These are phyloP conservation scores for Trichophyton rubrum DNA, from an alignment of 2,329 filamentous ascomycete genomes.

Conservation along the genomic window DNA sequence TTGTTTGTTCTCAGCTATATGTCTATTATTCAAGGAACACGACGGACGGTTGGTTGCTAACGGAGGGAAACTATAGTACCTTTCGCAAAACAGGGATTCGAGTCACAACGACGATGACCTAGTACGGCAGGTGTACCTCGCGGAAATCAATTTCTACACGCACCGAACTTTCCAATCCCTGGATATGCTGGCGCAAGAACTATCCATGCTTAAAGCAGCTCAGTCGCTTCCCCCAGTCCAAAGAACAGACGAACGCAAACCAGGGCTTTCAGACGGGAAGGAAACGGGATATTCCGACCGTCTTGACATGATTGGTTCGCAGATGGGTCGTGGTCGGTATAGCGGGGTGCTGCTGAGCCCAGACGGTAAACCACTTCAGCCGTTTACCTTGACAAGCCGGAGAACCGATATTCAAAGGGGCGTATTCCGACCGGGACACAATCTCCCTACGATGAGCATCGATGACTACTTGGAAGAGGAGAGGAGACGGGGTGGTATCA, in stretches of 20 bases:
- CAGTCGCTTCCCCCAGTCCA: conserved; percentile 33
- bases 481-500: conserved; percentile 67
- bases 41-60: conserved; percentile 19
- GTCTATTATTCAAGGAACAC: conserved; percentile 6
- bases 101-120: conserved; percentile 69
- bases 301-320: conserved; percentile 53
- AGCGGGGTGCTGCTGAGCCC: conserved; percentile 62
- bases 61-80: conserved; percentile 34
- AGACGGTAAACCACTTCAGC: conserved; percentile 73
- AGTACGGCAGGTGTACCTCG: conserved; percentile 65
- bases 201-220: conserved; percentile 66
- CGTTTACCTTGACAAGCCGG: conserved; percentile 73
- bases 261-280: conserved; percentile 23
- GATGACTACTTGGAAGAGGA: conserved; percentile 97
- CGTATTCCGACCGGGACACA: conserved; percentile 85
- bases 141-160: conserved; percentile 58
- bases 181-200: conserved; percentile 75
- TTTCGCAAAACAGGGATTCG: conserved; percentile 46
- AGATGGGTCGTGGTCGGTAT: conserved; percentile 33
- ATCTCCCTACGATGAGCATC: conserved; percentile 91
- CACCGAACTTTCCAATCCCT: conserved; percentile 76
- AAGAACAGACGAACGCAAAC: conserved; percentile 35
- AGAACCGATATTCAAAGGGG: conserved; percentile 63
- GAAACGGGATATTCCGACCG: conserved; percentile 55
- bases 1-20: conserved; percentile 14